Percentiles rank a stretch among this genome's conserved stretches.
These are phyloP conservation scores for Phytopythium ostracodes DNA, from an alignment of 352 stramenopile species.

Conservation along the genomic window DNA sequence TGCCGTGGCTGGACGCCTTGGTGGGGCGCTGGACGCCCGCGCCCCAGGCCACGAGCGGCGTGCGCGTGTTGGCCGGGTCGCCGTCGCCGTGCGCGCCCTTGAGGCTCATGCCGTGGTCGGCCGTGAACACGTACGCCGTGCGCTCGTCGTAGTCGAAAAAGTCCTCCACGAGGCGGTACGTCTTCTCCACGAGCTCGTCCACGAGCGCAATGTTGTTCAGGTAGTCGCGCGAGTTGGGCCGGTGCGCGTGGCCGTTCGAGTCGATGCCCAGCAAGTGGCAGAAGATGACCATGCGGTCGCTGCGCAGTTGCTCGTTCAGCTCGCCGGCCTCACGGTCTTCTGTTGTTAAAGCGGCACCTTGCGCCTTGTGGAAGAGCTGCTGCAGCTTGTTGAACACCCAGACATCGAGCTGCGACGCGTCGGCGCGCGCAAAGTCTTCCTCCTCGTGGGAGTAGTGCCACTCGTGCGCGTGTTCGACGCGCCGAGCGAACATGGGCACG, in stretches of 20 bases:
- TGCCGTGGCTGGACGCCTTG: not conserved
- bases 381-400: slow-evolving; percentile 67
- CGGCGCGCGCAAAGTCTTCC: slow-evolving; percentile 75
- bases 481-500: slow-evolving; percentile 81
- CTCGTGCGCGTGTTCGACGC: slow-evolving; percentile 62
- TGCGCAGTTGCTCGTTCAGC: slow-evolving; percentile 32
- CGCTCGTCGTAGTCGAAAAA: slow-evolving; percentile 63
- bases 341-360: not conserved
- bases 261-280: slow-evolving; percentile 84
- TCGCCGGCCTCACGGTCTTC: slow-evolving; percentile 7
- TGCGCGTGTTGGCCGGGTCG: slow-evolving; percentile 77
- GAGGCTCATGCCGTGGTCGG: slow-evolving; percentile 83
- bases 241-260: slow-evolving; percentile 83
- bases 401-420: slow-evolving; percentile 68
- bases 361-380: slow-evolving; percentile 28
- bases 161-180: slow-evolving; percentile 47
- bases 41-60: slow-evolving; percentile 73
- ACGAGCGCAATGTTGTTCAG: slow-evolving; percentile 83
- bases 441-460: slow-evolving; percentile 73
- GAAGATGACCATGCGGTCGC: slow-evolving; percentile 61
- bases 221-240: slow-evolving; percentile 72
- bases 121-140: slow-evolving; percentile 81
- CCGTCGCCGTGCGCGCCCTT: slow-evolving; percentile 82
- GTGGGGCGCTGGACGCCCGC: slow-evolving; percentile 52
- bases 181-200: slow-evolving; percentile 71